A percentile compares a stretch with the other conserved stretches of the same genome.
Conservation (phyloP, 768 basidiomycete species). For the Kwoniella sp. region DNA sequence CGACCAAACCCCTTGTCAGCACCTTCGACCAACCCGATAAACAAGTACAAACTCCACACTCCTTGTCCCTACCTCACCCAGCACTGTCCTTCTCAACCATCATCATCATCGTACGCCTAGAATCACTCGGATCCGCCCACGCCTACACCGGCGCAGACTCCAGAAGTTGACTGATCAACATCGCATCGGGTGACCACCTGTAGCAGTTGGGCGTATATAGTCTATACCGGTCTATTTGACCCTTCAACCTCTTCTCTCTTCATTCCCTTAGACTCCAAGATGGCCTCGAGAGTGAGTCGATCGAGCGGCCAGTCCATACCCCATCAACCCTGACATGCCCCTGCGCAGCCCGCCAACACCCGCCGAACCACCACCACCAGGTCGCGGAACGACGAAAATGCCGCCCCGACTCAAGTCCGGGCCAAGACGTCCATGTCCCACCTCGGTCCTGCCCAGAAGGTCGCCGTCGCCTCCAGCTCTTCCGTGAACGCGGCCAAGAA, state of each 20-base stretch:
- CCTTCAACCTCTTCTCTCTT: background rate
- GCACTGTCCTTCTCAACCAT: too few relatives aligned
- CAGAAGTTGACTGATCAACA: too few relatives aligned
- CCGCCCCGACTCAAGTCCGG: conserved; percentile 25
- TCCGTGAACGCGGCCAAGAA: conserved; percentile 23
- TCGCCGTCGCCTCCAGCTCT: conserved; percentile 8
- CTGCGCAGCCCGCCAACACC: conserved; percentile 21
- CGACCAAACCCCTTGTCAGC: background rate
- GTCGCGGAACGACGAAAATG: conserved; percentile 47
- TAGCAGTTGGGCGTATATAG: too few relatives aligned
- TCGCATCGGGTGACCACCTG: too few relatives aligned
- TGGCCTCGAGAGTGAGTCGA: conserved; percentile 18
- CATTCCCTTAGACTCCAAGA: conserved; percentile 11
- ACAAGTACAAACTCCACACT: background rate
- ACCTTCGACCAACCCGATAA: conserved; percentile 5
- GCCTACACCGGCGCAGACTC: too few relatives aligned
- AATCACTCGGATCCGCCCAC: too few relatives aligned
- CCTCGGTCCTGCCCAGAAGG: conserved; percentile 35
- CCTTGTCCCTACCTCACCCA: conserved; percentile 1
- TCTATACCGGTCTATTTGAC: background rate
- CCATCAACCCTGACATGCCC: background rate
- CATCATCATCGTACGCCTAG: too few relatives aligned
- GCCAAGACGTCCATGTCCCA: conserved; percentile 39
- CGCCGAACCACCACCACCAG: conserved; percentile 32
- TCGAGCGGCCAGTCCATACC: too few relatives aligned